A percentile compares a stretch with the other conserved stretches of the same genome.
These are phyloP conservation scores for Cladochytrium tenue DNA, from an alignment of 371 early-diverging fungal genomes.

Conservation along the genomic window DNA sequence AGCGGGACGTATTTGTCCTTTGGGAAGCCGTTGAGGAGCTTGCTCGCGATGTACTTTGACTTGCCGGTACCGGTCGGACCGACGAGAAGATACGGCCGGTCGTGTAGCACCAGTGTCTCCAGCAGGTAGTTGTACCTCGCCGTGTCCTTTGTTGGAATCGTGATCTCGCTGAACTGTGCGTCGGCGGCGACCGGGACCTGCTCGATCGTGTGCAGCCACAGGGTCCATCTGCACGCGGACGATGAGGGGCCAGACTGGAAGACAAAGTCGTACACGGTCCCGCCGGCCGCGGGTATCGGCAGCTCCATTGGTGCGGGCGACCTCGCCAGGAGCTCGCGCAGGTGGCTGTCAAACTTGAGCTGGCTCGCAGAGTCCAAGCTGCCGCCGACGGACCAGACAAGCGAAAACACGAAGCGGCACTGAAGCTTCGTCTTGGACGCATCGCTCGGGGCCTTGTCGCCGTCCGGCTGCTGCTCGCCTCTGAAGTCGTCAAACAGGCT, in stretches of 20 bases:
- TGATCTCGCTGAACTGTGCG: conserved; percentile 59
- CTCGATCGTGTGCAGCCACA: conserved; percentile 52
- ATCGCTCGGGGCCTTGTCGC: conserved; percentile 18
- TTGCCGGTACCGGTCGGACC: conserved; percentile 69
- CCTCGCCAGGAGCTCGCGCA: conserved; percentile 18
- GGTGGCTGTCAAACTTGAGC: conserved; percentile 45
- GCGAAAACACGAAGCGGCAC: conserved; percentile 44
- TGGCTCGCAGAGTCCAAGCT: conserved; percentile 50
- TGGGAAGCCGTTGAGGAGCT: conserved; percentile 50
- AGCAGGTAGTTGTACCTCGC: conserved; percentile 55
- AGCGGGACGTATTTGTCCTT: conserved; percentile 49
- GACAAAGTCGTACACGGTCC: conserved; percentile 52
- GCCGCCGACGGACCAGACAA: conserved; percentile 54
- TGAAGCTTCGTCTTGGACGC: conserved; percentile 31
- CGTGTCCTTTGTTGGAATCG: conserved; percentile 61
- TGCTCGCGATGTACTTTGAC: conserved; percentile 58
- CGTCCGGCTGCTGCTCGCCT: conserved; percentile 17
- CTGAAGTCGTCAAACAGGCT: conserved; percentile 42
- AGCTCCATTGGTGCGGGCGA: conserved; percentile 24
- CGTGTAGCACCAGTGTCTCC: conserved; percentile 49
- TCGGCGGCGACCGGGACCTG: conserved; percentile 41
- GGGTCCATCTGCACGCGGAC: conserved; percentile 48
- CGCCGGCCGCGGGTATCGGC: conserved; percentile 37
- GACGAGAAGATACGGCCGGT: conserved; percentile 49
- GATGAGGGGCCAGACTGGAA: conserved; percentile 28